phyloP scores from a whole-genome alignment of 805 yeast genomes.

The Barnettozyma botsteinii region DNA sequence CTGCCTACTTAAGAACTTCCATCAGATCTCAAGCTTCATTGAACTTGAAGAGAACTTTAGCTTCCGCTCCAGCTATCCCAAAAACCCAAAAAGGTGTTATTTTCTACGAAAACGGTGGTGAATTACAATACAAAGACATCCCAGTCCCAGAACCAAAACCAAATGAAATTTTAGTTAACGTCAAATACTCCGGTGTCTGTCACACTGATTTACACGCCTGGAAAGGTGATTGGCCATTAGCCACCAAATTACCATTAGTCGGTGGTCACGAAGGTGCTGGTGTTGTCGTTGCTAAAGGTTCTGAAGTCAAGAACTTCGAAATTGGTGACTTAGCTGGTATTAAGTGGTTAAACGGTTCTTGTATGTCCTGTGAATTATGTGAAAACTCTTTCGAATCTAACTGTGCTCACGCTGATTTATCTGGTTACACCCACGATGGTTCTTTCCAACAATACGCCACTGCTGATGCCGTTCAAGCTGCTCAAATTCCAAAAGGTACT shows the following conservation, averaged over 20 bases:
- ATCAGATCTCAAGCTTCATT: constrained; percentile 18
- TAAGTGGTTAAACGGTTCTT: constrained; percentile 67
- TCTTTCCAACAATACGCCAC: constrained; percentile 65
- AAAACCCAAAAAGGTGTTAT: constrained; percentile 46
- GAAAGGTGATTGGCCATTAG: constrained; percentile 39
- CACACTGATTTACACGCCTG: constrained; percentile 71
- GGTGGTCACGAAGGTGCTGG: constrained; percentile 80
- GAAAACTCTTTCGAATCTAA: constrained; percentile 54
- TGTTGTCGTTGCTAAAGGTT: constrained; percentile 60
- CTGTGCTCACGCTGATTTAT: constrained; percentile 64
- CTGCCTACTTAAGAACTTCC: constrained; percentile 15
- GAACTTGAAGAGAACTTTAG: constrained; percentile 19
- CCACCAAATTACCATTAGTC: constrained; percentile 52
- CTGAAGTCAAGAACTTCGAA: constrained; percentile 53
- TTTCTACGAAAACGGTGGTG: constrained; percentile 48
- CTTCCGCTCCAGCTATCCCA: constrained; percentile 36
- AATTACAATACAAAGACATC: constrained; percentile 43
- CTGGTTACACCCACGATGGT: constrained; percentile 42
- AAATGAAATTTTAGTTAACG: constrained; percentile 57
- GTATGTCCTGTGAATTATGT: constrained; percentile 62
- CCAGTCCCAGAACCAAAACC: constrained; percentile 59
- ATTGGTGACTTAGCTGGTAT: constrained; percentile 65
- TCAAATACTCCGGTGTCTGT: constrained; percentile 70
- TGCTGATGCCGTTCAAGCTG: constrained; percentile 62
- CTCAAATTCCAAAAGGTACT: constrained; percentile 53